Evolutionary conservation across 2,329 filamentous ascomycete genomes (phyloP), one percentile per base, ranked within the genome.

Genomic region (Claviceps humidiphila): DNA sequence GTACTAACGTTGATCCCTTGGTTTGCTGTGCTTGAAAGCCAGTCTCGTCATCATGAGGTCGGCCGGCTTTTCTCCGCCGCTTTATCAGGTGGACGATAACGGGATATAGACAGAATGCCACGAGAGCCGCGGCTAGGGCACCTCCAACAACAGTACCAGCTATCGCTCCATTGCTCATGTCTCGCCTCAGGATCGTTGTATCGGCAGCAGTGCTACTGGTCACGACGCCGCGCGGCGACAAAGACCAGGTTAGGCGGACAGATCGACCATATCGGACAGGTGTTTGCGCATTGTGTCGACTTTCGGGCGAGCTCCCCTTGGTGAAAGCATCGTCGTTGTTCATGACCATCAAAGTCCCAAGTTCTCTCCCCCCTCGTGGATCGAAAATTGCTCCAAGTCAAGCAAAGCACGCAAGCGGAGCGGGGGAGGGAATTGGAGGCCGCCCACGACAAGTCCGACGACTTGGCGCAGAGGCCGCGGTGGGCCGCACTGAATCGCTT

Each of bases 51-150:
- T 69, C 66, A 47, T 58, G 54, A 41, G 56, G 54, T n/a, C 46
- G 53, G 20, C 58, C 41, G 44, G 47, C 55, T 48, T 59, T 57
- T 51, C 54, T 60, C 39, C 61, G 60, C 47, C 61, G 62, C 53
- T 61, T 68, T 50, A 65, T 51, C n/a, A 54, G 58, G 45, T 66
- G 58, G 47, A 71, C 58, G 40, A 71, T 54, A 51, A 71, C 61
- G 14, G 69, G 69, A 51, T 71, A 71, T 41, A 70, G 62, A 50
- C 69, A 71, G 39, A 71, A 56, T 49, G 61, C 56, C 47, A 69
- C 53, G 13, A 71, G 61, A 14, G 57, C 59, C 45, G 63, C 56
- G 43, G 59, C 67, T 45, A 70, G 54, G 42, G 68, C 51, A 49
- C 64, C 58, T 37, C 69, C 69, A 44, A 71, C 59, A 26, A 66